Conservation (phyloP, 306 rosid genomes). For the Lagenaria siceraria region DNA sequence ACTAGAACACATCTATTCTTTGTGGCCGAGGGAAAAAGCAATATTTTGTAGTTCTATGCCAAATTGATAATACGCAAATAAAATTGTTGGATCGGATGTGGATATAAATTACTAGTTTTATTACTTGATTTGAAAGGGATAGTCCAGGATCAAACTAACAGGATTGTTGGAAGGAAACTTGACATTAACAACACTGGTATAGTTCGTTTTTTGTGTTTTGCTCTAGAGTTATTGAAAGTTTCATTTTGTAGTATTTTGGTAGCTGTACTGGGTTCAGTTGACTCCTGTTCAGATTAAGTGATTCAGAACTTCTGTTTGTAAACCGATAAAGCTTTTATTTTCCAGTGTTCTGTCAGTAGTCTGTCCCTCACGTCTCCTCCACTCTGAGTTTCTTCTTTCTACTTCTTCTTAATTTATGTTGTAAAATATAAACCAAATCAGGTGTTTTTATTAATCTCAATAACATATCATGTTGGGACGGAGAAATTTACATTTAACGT, state of each 20-base stretch:
- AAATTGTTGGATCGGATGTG: conserved; percentile 2
- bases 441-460: not conserved
- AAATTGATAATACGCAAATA: not conserved
- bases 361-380: not conserved
- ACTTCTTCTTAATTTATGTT: not conserved
- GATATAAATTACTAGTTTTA: not conserved
- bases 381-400: not conserved
- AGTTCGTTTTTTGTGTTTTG: not conserved
- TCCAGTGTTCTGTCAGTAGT: not conserved
- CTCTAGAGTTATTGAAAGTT: not conserved
- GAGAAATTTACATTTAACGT: not conserved
- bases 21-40: not conserved
- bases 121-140: not conserved
- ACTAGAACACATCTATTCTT: not conserved
- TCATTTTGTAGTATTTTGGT: not conserved
- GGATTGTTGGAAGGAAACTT: not conserved
- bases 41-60: not conserved
- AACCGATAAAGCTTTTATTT: not conserved
- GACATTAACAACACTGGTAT: not conserved
- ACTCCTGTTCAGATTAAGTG: not conserved
- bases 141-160: not conserved
- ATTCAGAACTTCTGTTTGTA: not conserved
- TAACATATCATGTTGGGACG: not conserved
- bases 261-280: not conserved
- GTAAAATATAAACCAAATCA: not conserved